A percentile compares a stretch with the other conserved stretches of the same genome.
Conservation (phyloP, 495 filamentous ascomycete species). For the Hyaloscypha finlandica region DNA sequence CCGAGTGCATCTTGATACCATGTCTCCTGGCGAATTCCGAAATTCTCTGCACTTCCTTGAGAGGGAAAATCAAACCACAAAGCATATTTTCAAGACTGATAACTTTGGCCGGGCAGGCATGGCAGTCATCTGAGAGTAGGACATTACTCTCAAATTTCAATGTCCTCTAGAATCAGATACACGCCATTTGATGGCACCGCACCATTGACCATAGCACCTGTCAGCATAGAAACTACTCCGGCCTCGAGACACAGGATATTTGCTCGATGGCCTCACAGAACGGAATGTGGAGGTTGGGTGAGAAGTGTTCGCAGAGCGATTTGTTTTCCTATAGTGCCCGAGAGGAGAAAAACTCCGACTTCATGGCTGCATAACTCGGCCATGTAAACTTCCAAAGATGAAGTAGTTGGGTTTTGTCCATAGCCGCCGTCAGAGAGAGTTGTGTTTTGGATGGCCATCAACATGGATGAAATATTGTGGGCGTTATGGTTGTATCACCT, state of each 20-base stretch:
- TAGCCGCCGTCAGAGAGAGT: slow-evolving; percentile 82
- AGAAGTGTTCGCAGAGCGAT: slow-evolving; percentile 70
- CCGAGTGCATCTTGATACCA: slow-evolving; percentile 72
- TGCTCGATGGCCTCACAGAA: slow-evolving; percentile 65
- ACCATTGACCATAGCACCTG: slow-evolving; percentile 57
- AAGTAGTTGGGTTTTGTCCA: slow-evolving; percentile 75
- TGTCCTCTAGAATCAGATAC: slow-evolving; percentile 74
- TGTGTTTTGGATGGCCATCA: slow-evolving; percentile 58
- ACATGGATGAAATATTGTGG: slow-evolving; percentile 69
- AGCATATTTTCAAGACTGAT: slow-evolving; percentile 88
- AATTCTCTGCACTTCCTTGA: slow-evolving; percentile 66
- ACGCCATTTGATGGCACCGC: slow-evolving; percentile 64
- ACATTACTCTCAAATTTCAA: slow-evolving; percentile 59
- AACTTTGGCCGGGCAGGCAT: slow-evolving; percentile 60
- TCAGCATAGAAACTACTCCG: slow-evolving; percentile 62
- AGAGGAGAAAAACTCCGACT: slow-evolving; percentile 74
- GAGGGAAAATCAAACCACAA: slow-evolving; percentile 72
- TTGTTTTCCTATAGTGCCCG: slow-evolving; percentile 90
- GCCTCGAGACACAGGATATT: slow-evolving; percentile 73
- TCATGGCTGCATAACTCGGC: slow-evolving; percentile 71
- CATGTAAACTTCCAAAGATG: slow-evolving; percentile 67
- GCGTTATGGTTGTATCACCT: slow-evolving; percentile 83
- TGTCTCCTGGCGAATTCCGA: slow-evolving; percentile 66
- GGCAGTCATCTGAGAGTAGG: slow-evolving; percentile 41
- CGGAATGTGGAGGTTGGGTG: slow-evolving; percentile 65